These are phyloP conservation scores for Solanum aculeatissimum DNA, from an alignment of 305 asterid genomes.

Conservation along the genomic window DNA sequence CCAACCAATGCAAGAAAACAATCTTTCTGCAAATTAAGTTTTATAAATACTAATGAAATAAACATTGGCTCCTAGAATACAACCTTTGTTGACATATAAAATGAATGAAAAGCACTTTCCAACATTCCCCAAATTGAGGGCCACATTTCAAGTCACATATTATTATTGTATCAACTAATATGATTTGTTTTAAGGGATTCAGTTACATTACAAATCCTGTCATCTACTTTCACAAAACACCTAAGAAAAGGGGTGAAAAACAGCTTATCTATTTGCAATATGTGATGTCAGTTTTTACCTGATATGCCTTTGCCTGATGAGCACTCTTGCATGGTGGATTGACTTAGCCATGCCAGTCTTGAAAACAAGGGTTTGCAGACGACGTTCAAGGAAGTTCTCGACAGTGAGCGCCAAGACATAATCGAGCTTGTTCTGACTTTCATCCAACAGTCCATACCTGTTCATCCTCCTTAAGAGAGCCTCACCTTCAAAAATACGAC, in stretches of 20 bases:
- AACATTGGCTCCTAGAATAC: not conserved
- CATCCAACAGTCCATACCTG: conserved; percentile 31
- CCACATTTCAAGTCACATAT: not conserved
- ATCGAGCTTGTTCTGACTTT: conserved; percentile 46
- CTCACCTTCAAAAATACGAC: conserved; percentile 43
- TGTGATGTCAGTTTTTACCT: conserved; percentile 4
- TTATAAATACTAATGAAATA: not conserved
- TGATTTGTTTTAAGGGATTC: not conserved
- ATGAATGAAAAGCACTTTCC: not conserved
- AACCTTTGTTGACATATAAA: not conserved
- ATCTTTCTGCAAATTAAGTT: not conserved
- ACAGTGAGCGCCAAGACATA: conserved; percentile 41
- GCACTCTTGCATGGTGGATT: conserved; percentile 40
- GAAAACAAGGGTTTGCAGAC: conserved; percentile 38
- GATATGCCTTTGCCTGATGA: conserved; percentile 42
- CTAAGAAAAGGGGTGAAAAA: too few species aligned
- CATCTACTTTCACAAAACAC: not conserved
- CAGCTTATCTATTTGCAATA: not conserved
- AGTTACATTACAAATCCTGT: not conserved
- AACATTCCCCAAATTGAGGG: not conserved
- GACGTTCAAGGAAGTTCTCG: conserved; percentile 42
- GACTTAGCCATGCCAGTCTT: conserved; percentile 47
- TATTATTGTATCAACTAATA: not conserved
- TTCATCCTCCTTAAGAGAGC: conserved; percentile 50
- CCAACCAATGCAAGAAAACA: not conserved